phyloP scores from a whole-genome alignment of 495 filamentous ascomycete species.

The Penicillium subrubescens region DNA sequence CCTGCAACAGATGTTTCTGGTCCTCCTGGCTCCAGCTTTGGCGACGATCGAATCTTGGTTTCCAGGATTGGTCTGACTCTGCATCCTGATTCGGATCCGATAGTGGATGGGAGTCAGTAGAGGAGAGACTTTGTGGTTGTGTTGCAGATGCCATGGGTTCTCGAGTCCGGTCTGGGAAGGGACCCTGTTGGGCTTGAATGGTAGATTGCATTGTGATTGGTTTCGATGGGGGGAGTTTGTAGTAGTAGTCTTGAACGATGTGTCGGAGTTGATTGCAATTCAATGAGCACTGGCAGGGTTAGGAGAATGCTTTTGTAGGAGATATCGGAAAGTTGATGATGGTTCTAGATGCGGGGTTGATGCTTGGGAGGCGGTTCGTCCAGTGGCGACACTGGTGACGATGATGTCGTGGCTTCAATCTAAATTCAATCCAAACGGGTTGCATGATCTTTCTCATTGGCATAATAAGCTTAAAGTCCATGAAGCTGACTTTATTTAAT shows the following conservation, averaged over 20 bases:
- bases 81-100: neutral
- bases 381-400: constrained; percentile 3
- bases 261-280: no score
- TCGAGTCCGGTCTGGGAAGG: constrained; percentile 13
- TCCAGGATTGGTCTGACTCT: constrained; percentile 25
- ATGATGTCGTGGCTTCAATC: neutral
- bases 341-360: constrained; percentile 7
- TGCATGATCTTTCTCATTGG: neutral
- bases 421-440: no score
- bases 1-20: constrained; percentile 38
- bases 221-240: neutral
- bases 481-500: neutral
- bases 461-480: neutral
- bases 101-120: neutral
- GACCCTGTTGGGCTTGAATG: constrained; percentile 3
- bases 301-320: neutral
- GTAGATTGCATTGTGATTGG: constrained; percentile 14
- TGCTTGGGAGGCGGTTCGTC: neutral
- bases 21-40: constrained; percentile 44
- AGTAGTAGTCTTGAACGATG: neutral
- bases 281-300: no score
- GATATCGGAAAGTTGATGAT: neutral
- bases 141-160: constrained; percentile 1
- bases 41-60: constrained; percentile 28
- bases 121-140: neutral